Percentiles rank a stretch among this genome's conserved stretches.
Evolutionary conservation across 2,329 filamentous ascomycete genomes (phyloP).

Genomic region (Lecanicillium sp.): DNA sequence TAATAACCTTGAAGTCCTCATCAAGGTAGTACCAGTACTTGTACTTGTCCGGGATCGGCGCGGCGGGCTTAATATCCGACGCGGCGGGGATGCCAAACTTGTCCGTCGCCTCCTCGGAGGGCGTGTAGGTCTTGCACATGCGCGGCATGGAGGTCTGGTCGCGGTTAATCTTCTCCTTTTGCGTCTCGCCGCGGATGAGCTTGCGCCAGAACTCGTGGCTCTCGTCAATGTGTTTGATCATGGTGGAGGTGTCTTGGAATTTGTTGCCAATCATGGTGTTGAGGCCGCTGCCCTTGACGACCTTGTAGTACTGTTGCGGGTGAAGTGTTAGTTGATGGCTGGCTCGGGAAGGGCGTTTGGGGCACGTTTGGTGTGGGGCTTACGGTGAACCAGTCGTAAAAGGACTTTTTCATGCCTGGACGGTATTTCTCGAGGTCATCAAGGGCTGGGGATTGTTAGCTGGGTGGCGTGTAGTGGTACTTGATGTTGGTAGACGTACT

Average conservation of each 20-base stretch:
- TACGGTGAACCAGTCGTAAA: conserved; percentile 32
- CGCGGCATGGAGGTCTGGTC: conserved; percentile 29
- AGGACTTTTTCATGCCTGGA: conserved; percentile 24
- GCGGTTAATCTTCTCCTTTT: conserved; percentile 29
- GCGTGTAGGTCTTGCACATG: conserved; percentile 23
- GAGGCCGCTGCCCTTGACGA: conserved; percentile 25
- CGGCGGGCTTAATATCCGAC: conserved; percentile 21
- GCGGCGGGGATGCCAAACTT: conserved; percentile 22
- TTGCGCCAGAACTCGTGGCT: conserved; percentile 32
- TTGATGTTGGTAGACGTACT: conserved; percentile 16
- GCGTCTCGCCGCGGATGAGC: conserved; percentile 27
- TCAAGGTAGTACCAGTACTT: conserved; percentile 31
- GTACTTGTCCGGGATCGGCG: conserved; percentile 22
- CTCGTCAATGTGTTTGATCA: conserved; percentile 22
- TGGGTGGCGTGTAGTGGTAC: not conserved
- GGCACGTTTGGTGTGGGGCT: conserved; percentile 11
- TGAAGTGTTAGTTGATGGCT: too few species aligned
- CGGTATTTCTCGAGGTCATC: conserved; percentile 30
- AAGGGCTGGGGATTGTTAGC: conserved; percentile 18
- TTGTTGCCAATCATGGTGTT: conserved; percentile 28
- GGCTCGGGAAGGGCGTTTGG: rapidly evolving
- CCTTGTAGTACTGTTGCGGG: conserved; percentile 29
- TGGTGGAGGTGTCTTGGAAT: conserved; percentile 27
- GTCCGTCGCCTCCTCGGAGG: conserved; percentile 21
- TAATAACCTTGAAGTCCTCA: conserved; percentile 21